Conservation (phyloP, 768 basidiomycete species). For the Xanthoconium stramineum region DNA sequence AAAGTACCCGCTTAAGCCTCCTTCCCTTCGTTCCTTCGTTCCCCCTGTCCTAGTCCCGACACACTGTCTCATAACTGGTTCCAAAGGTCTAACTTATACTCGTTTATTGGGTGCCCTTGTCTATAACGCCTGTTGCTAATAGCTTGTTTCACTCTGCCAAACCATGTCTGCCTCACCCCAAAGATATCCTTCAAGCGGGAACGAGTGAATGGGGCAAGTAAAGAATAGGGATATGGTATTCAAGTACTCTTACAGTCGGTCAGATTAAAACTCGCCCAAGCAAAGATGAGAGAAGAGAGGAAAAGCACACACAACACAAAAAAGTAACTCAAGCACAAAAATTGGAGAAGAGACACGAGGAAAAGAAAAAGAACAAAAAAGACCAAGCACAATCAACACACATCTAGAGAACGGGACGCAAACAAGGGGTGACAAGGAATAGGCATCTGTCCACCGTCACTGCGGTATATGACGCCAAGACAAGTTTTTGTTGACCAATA, state of each 20-base stretch:
- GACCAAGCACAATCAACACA: background rate
- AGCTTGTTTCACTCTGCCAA: background rate
- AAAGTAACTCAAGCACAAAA: background rate
- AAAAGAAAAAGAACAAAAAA: background rate
- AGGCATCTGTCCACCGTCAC: background rate
- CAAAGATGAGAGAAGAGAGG: background rate
- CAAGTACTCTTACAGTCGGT: background rate
- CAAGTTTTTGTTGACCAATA: slow-evolving; percentile 28
- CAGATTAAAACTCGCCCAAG: background rate
- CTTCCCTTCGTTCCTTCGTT: background rate
- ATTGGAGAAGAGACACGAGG: background rate
- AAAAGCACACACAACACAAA: background rate
- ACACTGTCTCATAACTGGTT: too few species aligned
- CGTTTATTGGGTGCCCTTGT: background rate
- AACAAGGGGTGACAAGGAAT: background rate
- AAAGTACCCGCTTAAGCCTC: background rate
- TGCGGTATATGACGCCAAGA: slow-evolving; percentile 3
- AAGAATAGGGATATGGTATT: background rate
- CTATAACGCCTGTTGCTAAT: background rate
- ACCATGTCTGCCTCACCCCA: too few species aligned
- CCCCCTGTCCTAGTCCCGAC: background rate
- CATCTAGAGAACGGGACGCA: too few species aligned
- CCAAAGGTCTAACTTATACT: slow-evolving; percentile 1
- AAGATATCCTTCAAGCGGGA: too few species aligned
- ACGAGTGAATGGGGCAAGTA: background rate